These are phyloP conservation scores for Ceratobasidium theobromae DNA, from an alignment of 1,284 basidiomycete genomes.

Conservation along the genomic window DNA sequence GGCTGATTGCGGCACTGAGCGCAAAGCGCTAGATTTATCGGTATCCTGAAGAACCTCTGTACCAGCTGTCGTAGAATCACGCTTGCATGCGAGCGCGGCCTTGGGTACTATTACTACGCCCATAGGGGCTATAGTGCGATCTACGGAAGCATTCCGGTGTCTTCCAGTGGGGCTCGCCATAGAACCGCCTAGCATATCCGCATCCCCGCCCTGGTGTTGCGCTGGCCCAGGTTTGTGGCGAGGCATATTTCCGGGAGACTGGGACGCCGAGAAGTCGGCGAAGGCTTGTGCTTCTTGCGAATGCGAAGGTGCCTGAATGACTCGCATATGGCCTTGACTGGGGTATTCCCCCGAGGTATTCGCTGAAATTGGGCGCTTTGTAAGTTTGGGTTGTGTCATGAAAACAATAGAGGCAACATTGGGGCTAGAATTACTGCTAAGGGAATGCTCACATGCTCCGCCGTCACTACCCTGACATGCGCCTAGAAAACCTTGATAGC, in stretches of 20 bases:
- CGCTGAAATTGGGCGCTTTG: no score
- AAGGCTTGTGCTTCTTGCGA: not conserved
- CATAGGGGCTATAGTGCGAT: slow-evolving; percentile 16
- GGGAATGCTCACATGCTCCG: slow-evolving; percentile 1
- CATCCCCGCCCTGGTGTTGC: no score
- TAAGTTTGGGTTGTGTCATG: no score
- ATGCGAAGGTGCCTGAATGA: not conserved
- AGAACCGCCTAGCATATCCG: not conserved
- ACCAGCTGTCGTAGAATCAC: not conserved
- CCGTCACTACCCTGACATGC: not conserved
- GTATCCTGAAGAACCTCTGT: not conserved
- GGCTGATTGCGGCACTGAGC: not conserved
- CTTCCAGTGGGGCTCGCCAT: not conserved
- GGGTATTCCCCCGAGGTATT: not conserved
- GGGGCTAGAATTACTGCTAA: not conserved
- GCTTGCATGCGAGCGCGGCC: not conserved
- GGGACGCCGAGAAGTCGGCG: not conserved
- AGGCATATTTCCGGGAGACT: not conserved
- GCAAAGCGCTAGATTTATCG: not conserved
- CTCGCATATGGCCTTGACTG: not conserved
- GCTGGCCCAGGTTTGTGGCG: no score
- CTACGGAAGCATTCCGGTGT: slow-evolving; percentile 8
- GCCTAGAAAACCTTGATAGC: not conserved
- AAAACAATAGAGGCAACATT: not conserved
- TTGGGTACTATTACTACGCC: not conserved